A percentile compares a stretch with the other conserved stretches of the same genome.
These are phyloP conservation scores for Penicillium aurantiogriseum DNA, from an alignment of 2,329 filamentous ascomycete species.

Conservation along the genomic window DNA sequence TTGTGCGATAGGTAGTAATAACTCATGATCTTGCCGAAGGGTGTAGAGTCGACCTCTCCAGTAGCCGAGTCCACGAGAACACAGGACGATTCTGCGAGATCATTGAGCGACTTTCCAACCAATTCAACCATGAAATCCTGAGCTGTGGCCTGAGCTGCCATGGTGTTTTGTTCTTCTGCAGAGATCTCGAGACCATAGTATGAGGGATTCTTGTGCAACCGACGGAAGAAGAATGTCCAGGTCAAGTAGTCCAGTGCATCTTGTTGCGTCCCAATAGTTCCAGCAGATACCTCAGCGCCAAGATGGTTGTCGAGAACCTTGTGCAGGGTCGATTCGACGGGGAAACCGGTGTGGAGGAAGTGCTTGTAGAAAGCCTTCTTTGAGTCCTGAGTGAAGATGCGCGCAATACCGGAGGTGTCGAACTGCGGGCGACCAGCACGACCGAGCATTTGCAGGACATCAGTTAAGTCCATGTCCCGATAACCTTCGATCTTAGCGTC, in stretches of 20 bases:
- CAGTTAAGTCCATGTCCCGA: constrained; percentile 97
- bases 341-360: constrained; percentile 96
- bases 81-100: constrained; percentile 81
- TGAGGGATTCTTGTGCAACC: constrained; percentile 95
- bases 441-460: constrained; percentile 96
- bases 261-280: constrained; percentile 90
- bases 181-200: constrained; percentile 96
- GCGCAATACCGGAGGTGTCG: constrained; percentile 89
- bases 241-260: constrained; percentile 96
- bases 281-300: constrained; percentile 88
- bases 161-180: constrained; percentile 85
- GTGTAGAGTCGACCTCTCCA: constrained; percentile 84
- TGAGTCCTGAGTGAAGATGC: constrained; percentile 94
- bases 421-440: constrained; percentile 95
- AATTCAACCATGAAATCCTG: constrained; percentile 94
- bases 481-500: constrained; percentile 97
- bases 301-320: constrained; percentile 97
- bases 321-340: constrained; percentile 92
- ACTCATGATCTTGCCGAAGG: constrained; percentile 96
- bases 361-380: constrained; percentile 99
- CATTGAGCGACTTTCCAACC: constrained; percentile 79
- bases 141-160: constrained; percentile 78
- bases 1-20: constrained; percentile 98
- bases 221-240: constrained; percentile 99
- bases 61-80: constrained; percentile 73